phyloP scores from a whole-genome alignment of 331 rosid genomes.

The Rhamnella rubrinervis region DNA sequence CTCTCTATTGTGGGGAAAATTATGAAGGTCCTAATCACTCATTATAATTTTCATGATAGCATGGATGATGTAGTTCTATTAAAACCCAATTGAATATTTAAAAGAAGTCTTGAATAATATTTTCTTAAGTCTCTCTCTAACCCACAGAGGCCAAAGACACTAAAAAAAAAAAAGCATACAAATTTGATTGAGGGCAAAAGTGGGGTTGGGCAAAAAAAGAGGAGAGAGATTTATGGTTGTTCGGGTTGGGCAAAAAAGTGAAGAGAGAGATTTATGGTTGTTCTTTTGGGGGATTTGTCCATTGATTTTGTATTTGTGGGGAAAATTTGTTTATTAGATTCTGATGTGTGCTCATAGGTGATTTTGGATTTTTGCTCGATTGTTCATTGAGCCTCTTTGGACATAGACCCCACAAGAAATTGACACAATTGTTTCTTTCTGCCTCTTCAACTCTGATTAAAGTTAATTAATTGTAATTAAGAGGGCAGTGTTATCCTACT shows the following conservation, averaged over 20 bases:
- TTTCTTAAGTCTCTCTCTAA: not conserved
- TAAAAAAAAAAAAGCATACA: not conserved
- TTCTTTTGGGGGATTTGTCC: not conserved
- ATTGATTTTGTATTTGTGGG: not conserved
- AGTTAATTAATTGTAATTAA: not conserved
- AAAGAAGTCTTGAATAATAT: not conserved
- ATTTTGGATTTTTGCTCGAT: not conserved
- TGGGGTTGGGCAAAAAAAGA: conserved; percentile 8
- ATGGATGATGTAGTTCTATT: conserved; percentile 1
- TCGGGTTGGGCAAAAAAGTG: not conserved
- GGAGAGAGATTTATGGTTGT: conserved; percentile 9
- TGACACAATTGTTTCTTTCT: not conserved
- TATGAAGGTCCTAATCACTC: not conserved
- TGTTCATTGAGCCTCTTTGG: not conserved
- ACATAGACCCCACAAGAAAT: conserved; percentile 8
- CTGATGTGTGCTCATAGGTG: not conserved
- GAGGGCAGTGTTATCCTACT: not conserved
- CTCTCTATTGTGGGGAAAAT: not conserved
- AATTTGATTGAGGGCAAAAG: not conserved
- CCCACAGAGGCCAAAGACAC: not conserved
- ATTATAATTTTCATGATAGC: conserved; percentile 10
- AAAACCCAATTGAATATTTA: not conserved
- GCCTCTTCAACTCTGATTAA: not conserved
- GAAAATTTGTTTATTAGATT: not conserved
- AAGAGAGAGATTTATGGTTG: conserved; percentile 8